Evolutionary conservation across 306 rosid species (phyloP).

Genomic region (Castanea mollissima): DNA sequence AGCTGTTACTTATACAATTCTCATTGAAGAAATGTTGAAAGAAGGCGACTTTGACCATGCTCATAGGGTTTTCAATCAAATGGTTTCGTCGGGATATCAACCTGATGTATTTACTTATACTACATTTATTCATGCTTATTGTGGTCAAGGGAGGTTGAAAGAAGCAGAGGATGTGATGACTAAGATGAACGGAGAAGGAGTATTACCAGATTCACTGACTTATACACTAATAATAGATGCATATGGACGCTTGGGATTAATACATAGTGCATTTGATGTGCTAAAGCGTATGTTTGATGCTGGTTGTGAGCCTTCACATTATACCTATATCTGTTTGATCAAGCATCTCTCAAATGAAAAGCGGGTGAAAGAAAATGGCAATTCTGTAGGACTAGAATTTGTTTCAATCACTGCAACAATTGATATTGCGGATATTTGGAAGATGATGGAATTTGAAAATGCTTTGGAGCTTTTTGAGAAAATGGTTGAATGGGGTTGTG

Average conservation of each 20-base stretch:
- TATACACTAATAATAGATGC: constrained; percentile 56
- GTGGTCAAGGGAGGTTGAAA: constrained; percentile 60
- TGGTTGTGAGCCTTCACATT: constrained; percentile 66
- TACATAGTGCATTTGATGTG: constrained; percentile 63
- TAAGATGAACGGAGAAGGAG: constrained; percentile 58
- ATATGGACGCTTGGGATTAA: constrained; percentile 58
- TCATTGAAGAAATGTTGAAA: constrained; percentile 56
- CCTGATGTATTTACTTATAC: constrained; percentile 74
- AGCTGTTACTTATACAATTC: constrained; percentile 54
- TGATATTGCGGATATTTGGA: constrained; percentile 54
- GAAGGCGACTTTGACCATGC: constrained; percentile 56
- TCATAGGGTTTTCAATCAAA: constrained; percentile 41
- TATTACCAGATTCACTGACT: constrained; percentile 54
- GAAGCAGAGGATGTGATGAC: constrained; percentile 64
- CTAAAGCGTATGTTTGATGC: constrained; percentile 60
- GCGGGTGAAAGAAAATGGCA: constrained; percentile 18
- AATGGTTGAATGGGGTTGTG: constrained; percentile 62
- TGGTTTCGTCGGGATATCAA: constrained; percentile 56
- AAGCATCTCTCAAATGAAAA: constrained; percentile 54
- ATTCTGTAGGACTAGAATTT: constrained; percentile 24
- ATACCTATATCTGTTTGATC: constrained; percentile 54
- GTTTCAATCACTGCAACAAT: constrained; percentile 25
- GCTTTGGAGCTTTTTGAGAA: constrained; percentile 50
- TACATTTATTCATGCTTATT: constrained; percentile 67
- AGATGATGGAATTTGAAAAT: constrained; percentile 51